Evolutionary conservation across 805 yeast genomes (phyloP), one percentile per base, ranked within the genome.

Genomic region (Myxozyma mucilagina): DNA sequence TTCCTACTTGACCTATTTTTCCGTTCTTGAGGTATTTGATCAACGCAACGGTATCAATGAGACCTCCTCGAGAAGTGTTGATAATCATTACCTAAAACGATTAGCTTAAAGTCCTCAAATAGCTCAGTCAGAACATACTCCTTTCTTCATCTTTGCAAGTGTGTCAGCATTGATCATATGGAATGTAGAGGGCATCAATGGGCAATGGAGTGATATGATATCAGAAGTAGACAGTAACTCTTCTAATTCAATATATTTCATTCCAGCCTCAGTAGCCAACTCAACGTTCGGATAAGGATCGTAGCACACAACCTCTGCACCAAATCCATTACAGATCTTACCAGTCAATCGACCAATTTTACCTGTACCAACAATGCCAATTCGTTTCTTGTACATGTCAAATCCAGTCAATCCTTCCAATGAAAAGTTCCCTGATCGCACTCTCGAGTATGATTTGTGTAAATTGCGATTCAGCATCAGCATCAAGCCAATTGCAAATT

Each of bases 51-150:
- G 81, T 82, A 65, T 81, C 78, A 56, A 80, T 77, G 38, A 80
- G 75, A 3, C 82, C 82, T 3, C 84, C 84, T 51, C 84, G 71
- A 14, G 83, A 80, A 34, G 82, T 80, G 70, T 80, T 80, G 57
- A 80, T 70, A 11, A 80, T 67, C 45, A 80, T 72, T n/a, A 71
- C 78, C 56, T 57, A n/a, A 0, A 6, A 31, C 4, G 5, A 18
- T 20, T 36, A 8, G 41, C 36, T 13, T 34, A 4, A 13, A 35
- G 5, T 14, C 13, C 4, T n/a, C 11, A 35, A 41, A 9, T 1
- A 5, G 31, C 5, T 11, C 32, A n/a, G n/a, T 5, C 18, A 31
- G 1, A 74, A 81, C 59, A n/a, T 45, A 56, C 59, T 10, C 80
- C 82, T 52, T 73, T 72, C 67, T 81, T 80, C 80, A 79, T 76